Conservation (phyloP, 768 basidiomycete species). For the Dioszegia crocea region DNA sequence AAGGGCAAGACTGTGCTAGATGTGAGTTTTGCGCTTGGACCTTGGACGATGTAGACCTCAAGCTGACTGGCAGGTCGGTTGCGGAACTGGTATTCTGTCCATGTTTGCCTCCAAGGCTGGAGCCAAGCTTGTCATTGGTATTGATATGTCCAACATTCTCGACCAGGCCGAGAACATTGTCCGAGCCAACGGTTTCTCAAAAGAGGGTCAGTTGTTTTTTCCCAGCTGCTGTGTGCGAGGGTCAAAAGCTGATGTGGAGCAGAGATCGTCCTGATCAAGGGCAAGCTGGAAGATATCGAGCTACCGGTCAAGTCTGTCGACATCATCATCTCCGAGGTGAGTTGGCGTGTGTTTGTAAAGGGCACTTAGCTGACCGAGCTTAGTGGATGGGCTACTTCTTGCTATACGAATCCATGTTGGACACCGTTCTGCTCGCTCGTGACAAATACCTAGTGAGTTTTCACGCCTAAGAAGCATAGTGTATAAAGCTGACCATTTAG, state of each 20-base stretch:
- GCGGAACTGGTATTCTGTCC: slow-evolving; percentile 94
- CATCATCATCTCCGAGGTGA: slow-evolving; percentile 89
- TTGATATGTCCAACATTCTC: slow-evolving; percentile 99
- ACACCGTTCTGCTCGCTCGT: slow-evolving; percentile 91
- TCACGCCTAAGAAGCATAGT: too few relatives aligned
- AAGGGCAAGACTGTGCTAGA: slow-evolving; percentile 93
- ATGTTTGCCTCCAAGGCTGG: slow-evolving; percentile 98
- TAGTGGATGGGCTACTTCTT: slow-evolving; percentile 99
- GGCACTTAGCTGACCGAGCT: not conserved
- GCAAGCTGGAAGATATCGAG: slow-evolving; percentile 89
- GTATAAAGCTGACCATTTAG: slow-evolving; percentile 18
- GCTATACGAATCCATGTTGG: slow-evolving; percentile 98
- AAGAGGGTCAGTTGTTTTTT: slow-evolving; percentile 79
- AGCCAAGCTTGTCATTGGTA: slow-evolving; percentile 88
- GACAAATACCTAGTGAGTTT: slow-evolving; percentile 79
- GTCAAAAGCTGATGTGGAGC: slow-evolving; percentile 8
- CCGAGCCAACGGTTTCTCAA: slow-evolving; percentile 87
- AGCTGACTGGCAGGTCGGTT: slow-evolving; percentile 62
- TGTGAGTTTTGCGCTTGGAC: slow-evolving; percentile 38
- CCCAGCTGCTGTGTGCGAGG: not conserved
- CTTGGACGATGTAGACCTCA: too few relatives aligned
- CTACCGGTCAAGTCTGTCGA: slow-evolving; percentile 89
- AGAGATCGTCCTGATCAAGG: slow-evolving; percentile 95
- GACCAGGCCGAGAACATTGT: slow-evolving; percentile 98
- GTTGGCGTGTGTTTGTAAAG: slow-evolving; percentile 6